Conservation (phyloP, 495 filamentous ascomycete species). For the Endocarpon pusillum region DNA sequence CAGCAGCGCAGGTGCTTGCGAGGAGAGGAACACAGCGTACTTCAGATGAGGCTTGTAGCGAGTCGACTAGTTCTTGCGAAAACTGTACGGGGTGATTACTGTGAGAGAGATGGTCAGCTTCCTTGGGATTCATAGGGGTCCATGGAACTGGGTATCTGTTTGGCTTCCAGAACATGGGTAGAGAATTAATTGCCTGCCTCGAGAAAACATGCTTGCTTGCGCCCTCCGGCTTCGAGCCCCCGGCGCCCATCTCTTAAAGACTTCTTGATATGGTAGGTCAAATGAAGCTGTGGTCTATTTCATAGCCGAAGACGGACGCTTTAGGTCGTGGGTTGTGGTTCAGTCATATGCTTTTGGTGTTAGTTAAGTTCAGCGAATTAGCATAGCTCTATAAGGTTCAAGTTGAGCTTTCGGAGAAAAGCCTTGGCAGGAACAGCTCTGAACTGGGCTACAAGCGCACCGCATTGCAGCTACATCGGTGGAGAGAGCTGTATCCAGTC, state of each 20-base stretch:
- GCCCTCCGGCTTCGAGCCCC: slow-evolving; percentile 34
- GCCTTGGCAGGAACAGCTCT: no score
- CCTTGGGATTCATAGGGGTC: not conserved
- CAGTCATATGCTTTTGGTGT: no score
- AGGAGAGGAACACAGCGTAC: slow-evolving; percentile 28
- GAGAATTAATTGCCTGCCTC: slow-evolving; percentile 18
- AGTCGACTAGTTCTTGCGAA: slow-evolving; percentile 66
- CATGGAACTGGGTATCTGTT: not conserved
- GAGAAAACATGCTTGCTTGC: slow-evolving; percentile 36
- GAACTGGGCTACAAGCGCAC: no score
- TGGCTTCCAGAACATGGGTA: slow-evolving; percentile 1
- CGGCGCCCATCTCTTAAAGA: slow-evolving; percentile 36
- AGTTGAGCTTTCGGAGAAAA: no score
- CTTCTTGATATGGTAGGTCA: no score
- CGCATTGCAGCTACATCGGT: no score
- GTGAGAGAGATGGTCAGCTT: slow-evolving; percentile 4
- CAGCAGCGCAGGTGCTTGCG: slow-evolving; percentile 1
- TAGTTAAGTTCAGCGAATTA: no score
- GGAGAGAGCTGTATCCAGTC: no score
- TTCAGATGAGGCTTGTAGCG: slow-evolving; percentile 70
- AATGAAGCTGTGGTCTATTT: no score
- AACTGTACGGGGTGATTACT: slow-evolving; percentile 76
- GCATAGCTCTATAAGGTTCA: no score
- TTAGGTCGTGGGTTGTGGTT: no score
- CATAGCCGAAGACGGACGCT: no score